Evolutionary conservation across 2,329 filamentous ascomycete genomes (phyloP).

Genomic region (Colletotrichum lupini): DNA sequence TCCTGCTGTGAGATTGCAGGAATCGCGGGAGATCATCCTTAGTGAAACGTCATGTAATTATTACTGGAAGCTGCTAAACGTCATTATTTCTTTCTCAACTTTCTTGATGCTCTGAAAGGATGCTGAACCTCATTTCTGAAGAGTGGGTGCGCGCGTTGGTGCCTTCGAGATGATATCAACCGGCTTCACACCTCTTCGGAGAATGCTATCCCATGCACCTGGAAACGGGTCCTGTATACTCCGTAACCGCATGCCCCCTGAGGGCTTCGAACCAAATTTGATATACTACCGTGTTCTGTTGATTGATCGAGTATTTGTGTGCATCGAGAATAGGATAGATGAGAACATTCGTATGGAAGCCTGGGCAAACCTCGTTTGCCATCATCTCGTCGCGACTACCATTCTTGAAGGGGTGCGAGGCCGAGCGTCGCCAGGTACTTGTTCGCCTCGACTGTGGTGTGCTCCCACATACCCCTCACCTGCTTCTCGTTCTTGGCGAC

Average conservation of each 20-base stretch:
- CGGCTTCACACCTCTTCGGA: too few species aligned
- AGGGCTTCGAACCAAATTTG: too few species aligned
- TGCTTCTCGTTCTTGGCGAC: conserved; percentile 29
- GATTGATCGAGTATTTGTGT: too few species aligned
- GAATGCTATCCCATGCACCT: too few species aligned
- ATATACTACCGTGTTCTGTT: too few species aligned
- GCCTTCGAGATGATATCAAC: too few species aligned
- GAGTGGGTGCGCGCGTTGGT: too few species aligned
- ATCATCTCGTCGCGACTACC: background rate
- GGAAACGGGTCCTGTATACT: too few species aligned
- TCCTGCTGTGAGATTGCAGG: background rate
- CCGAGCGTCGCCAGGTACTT: conserved; percentile 15
- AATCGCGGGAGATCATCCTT: background rate
- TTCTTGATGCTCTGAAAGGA: background rate
- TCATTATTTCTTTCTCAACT: background rate
- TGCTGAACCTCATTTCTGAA: background rate
- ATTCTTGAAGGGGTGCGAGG: background rate
- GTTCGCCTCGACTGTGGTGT: conserved; percentile 35
- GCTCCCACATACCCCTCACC: conserved; percentile 36
- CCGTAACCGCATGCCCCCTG: too few species aligned
- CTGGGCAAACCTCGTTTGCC: too few species aligned
- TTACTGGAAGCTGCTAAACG: background rate
- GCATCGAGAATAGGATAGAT: too few species aligned
- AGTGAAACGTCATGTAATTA: background rate
- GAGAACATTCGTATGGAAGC: too few species aligned